phyloP scores from a whole-genome alignment of 495 filamentous ascomycete genomes.

The Podospora pseudocomata region DNA sequence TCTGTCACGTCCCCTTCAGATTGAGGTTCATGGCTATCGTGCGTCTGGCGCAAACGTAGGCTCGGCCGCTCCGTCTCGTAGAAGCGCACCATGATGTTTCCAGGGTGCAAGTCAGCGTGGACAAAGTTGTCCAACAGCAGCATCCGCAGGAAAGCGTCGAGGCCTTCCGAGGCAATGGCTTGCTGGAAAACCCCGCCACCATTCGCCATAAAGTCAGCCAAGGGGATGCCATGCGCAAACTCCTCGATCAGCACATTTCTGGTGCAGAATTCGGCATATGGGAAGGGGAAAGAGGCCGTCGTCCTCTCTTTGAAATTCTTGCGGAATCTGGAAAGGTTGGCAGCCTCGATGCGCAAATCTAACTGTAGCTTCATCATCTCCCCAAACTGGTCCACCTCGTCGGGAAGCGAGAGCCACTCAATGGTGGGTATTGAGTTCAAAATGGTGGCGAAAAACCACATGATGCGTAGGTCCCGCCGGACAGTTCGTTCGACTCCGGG shows the following conservation, averaged over 20 bases:
- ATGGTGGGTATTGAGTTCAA: conserved; percentile 91
- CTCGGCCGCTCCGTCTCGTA: conserved; percentile 75
- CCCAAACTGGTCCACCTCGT: conserved; percentile 90
- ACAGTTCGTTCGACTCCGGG: conserved; percentile 87
- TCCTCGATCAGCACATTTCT: conserved; percentile 92
- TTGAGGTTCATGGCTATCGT: conserved; percentile 38
- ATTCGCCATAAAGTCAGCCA: conserved; percentile 82
- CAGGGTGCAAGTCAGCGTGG: conserved; percentile 96
- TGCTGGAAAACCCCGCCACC: conserved; percentile 90
- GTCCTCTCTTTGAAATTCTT: conserved; percentile 84
- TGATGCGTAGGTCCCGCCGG: conserved; percentile 83
- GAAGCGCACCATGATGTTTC: conserved; percentile 99
- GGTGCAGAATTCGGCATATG: conserved; percentile 86
- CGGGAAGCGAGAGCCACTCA: conserved; percentile 94
- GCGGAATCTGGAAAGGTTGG: conserved; percentile 85
- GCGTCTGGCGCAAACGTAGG: conserved; percentile 40
- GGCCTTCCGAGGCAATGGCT: conserved; percentile 91
- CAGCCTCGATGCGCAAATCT: conserved; percentile 90
- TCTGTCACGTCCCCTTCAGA: conserved; percentile 76
- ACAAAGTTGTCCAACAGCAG: conserved; percentile 96
- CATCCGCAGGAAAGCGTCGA: conserved; percentile 98
- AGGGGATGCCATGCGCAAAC: conserved; percentile 88
- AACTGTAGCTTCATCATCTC: conserved; percentile 98
- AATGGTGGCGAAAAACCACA: conserved; percentile 83
- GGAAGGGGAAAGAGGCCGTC: conserved; percentile 94